Evolutionary conservation across 2,329 filamentous ascomycete species (phyloP), one percentile per base, ranked within the genome.

Genomic region (Setomelanomma holmii): DNA sequence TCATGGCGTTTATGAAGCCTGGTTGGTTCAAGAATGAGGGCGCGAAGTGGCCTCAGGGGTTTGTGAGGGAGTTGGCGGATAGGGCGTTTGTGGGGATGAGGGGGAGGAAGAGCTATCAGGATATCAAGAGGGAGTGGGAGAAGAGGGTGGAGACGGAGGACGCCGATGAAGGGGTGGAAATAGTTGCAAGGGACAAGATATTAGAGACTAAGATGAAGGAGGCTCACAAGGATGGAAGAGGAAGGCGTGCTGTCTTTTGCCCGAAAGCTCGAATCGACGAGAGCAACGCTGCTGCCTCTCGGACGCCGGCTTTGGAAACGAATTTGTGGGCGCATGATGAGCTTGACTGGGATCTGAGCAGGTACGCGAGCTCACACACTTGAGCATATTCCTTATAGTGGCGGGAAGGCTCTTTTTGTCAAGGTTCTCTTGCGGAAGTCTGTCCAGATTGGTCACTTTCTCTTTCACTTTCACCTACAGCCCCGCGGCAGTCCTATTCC

Each of bases 1-100:
- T 44, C 23, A 21, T 44, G 33, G 24, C 34, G 6, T 33, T 19
- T 8, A 27, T 53, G 34, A 16, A 27, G 3, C 19, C 40, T 1
- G 45, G 35, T 5, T 48, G 50, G 50, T 53, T 53, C 12, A 21
- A 14, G n/a, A 20, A 45, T 10, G 44, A 52, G 7, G 17, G 33
- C 12, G n/a, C 12, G 21, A 30, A 34, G 24, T 53, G 50, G 49
- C 43, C 49, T 7, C 17, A 23, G 7, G 43, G 33, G 5, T 52
- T 52, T 33, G 44, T 47, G 8, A n/a, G 27, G 8, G 20, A 35
- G 27, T 10, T 53, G 17, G 39, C 43, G 3, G 47, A 51, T 46
- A 22, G 11, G 7, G 38, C 36, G 1, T 35, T 51, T 17, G 45
- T 30, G 2, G 27, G 24, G 12, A 38, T 22, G 54, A 14, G 19